phyloP scores from a whole-genome alignment of 257 asterid genomes.

The Nicotiana obtusifolia region DNA sequence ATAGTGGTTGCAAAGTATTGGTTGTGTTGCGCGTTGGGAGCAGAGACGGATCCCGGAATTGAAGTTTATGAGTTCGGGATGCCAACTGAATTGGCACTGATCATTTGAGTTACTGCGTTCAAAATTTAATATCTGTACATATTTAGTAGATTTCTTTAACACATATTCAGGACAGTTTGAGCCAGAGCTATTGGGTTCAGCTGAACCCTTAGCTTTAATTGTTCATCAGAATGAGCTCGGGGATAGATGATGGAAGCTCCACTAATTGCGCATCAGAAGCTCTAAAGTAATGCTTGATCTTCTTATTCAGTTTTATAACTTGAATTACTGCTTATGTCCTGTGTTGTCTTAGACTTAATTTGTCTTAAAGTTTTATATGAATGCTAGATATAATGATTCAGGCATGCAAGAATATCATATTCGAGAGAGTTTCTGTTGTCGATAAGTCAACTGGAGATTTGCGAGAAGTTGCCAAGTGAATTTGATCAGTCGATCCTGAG shows the following conservation, averaged over 20 bases:
- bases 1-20: background rate
- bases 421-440: constrained; percentile 67
- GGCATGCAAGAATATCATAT: constrained; percentile 50
- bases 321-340: background rate
- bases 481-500: constrained; percentile 45
- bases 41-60: too few species aligned
- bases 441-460: constrained; percentile 50
- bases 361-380: constrained; percentile 11
- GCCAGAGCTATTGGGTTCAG: too few species aligned
- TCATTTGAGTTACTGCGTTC: too few species aligned
- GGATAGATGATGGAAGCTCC: constrained; percentile 45
- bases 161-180: too few species aligned
- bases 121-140: too few species aligned
- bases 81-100: too few species aligned
- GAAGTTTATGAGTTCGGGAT: too few species aligned
- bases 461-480: constrained; percentile 68
- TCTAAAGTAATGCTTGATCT: constrained; percentile 36
- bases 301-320: constrained; percentile 14
- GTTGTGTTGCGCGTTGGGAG: background rate
- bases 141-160: too few species aligned
- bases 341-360: constrained; percentile 7
- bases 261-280: constrained; percentile 20
- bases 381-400: constrained; percentile 27
- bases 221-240: constrained; percentile 51
- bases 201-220: background rate